Evolutionary conservation across 1,284 basidiomycete genomes (phyloP), one percentile per base, ranked within the genome.

Genomic region (Macrocystidia cucumis): DNA sequence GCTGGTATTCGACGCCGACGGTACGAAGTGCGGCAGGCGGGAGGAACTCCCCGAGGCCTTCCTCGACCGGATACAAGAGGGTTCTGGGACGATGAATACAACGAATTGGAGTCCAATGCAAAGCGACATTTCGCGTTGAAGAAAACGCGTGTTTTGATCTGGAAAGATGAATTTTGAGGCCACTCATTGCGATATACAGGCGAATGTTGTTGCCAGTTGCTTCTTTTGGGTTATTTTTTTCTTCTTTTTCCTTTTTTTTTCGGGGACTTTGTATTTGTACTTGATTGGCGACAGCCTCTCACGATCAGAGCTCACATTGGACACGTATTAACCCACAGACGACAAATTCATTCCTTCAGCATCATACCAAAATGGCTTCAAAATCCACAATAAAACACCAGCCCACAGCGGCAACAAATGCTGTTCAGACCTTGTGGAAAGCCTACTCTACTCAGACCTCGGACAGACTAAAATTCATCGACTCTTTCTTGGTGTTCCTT

Each of bases 401-500:
- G 40, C 50, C 61, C 17, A n/a, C n/a, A n/a, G n/a, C n/a, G n/a
- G 42, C 54, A 5, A 51, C 59, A 28, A 60, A 62, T 49, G 65
- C 81, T 14, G 49, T 88, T 34, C 54, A 68, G 23, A 70, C 78
- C 11, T 71, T 93, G 28, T 81, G 78, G 69, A 74, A 70, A 51
- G 82, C 90, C 22, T 96, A 97, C 67, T 62, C 65, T 50, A 69
- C 77, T 16, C 72, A 77, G 39, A 95, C 91, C 0, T 72, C 91
- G 4, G 67, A 84, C 44, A 74, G 89, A 18, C 78, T 98, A 49
- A 96, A 97, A 67, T 79, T 96, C 57, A 79, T 98, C 57, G 95
- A 98, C 65, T 69, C 78, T 8, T 97, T 97, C 68, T 70, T 98
- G 44, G 66, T 89, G 41, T 97, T 97, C 69, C 75, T 97, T 51